Evolutionary conservation across 1,284 basidiomycete species (phyloP).

Genomic region (Trametes hirsuta): DNA sequence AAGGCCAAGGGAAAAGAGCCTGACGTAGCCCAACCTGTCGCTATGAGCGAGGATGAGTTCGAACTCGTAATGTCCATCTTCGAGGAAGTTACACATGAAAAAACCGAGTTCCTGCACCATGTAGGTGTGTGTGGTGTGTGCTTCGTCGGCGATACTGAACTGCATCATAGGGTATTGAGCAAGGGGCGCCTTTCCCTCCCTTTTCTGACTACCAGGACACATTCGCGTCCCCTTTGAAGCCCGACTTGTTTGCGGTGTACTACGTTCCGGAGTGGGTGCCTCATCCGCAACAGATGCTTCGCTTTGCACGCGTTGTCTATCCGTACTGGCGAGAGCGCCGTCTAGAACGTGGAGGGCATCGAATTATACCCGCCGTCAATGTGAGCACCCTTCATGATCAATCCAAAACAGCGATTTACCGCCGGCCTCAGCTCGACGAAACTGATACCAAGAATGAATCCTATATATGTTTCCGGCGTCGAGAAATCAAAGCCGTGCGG

Average conservation of each 20-base stretch:
- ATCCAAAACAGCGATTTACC: not conserved
- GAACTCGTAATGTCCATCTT: slow-evolving; percentile 96
- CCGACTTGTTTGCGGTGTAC: slow-evolving; percentile 34
- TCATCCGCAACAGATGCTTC: slow-evolving; percentile 27
- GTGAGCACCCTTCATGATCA: slow-evolving; percentile 19
- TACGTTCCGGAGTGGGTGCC: slow-evolving; percentile 34
- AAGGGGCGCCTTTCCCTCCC: slow-evolving; percentile 71
- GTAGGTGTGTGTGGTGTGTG: slow-evolving; percentile 47
- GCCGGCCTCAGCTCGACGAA: slow-evolving; percentile 76
- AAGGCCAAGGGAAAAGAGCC: slow-evolving; percentile 83
- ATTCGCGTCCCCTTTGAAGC: slow-evolving; percentile 28
- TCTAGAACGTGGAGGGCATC: slow-evolving; percentile 34
- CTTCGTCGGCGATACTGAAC: not conserved
- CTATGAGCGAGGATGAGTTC: slow-evolving; percentile 88
- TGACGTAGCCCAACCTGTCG: slow-evolving; percentile 59
- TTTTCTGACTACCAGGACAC: slow-evolving; percentile 60
- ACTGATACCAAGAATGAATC: slow-evolving; percentile 90
- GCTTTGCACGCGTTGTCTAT: slow-evolving; percentile 32
- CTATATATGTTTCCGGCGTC: slow-evolving; percentile 96
- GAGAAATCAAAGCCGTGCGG: slow-evolving; percentile 92
- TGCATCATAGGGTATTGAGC: slow-evolving; percentile 54
- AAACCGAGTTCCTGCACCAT: slow-evolving; percentile 90
- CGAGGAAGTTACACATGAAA: slow-evolving; percentile 91
- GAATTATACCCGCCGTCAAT: slow-evolving; percentile 38
- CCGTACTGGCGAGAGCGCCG: slow-evolving; percentile 38